Percentiles rank a stretch among this genome's conserved stretches.
phyloP scores from a whole-genome alignment of 306 rosid species.

The Castanospermum australe region DNA sequence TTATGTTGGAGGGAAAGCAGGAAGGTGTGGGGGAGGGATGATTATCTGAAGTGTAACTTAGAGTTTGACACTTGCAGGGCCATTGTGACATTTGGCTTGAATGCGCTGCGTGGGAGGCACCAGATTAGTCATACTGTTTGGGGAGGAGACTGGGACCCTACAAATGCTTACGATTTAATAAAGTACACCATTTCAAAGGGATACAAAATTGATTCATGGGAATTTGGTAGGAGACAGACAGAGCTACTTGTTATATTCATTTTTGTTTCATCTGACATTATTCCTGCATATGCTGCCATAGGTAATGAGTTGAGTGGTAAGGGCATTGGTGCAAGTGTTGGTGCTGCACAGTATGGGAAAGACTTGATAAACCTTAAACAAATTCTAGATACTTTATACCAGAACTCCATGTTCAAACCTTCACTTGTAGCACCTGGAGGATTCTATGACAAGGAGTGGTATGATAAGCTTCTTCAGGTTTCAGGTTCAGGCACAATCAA shows the following conservation, averaged over 20 bases:
- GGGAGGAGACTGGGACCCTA: constrained; percentile 89
- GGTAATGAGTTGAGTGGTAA: constrained; percentile 92
- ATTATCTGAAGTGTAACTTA: not conserved
- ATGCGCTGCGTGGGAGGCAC: constrained; percentile 89
- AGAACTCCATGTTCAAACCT: constrained; percentile 51
- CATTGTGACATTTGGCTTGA: constrained; percentile 81
- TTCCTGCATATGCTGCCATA: constrained; percentile 34
- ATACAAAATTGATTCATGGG: constrained; percentile 87
- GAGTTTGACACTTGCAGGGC: constrained; percentile 54
- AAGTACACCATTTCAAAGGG: constrained; percentile 72
- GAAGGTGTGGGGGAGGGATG: not conserved
- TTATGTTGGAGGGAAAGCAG: not conserved
- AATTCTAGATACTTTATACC: constrained; percentile 51
- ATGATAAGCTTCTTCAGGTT: constrained; percentile 62
- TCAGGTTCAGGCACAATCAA: constrained; percentile 69
- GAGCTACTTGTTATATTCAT: constrained; percentile 16
- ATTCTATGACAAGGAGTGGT: constrained; percentile 77
- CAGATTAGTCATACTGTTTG: constrained; percentile 38
- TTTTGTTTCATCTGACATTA: constrained; percentile 22
- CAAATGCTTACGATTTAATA: constrained; percentile 64
- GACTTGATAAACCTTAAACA: constrained; percentile 70
- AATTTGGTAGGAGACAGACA: constrained; percentile 66
- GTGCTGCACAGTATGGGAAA: constrained; percentile 77
- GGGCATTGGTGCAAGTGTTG: constrained; percentile 81
- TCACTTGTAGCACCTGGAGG: constrained; percentile 90